A percentile compares a stretch with the other conserved stretches of the same genome.
Conservation (phyloP, 75 land plant genomes). For the Pinus taeda region DNA sequence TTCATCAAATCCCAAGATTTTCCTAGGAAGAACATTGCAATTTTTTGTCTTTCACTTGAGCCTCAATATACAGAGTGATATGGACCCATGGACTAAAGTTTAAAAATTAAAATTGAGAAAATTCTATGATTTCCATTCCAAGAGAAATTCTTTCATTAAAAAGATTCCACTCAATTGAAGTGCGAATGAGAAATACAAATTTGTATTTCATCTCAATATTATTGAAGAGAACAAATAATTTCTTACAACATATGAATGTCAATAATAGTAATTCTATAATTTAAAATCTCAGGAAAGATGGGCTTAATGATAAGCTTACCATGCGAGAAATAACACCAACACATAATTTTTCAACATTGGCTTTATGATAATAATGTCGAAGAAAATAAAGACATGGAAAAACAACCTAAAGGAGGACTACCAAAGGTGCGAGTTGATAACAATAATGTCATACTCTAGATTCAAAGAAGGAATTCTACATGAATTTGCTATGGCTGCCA, state of each 20-base stretch:
- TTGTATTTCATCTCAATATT: background rate
- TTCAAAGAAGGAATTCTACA: too few relatives aligned
- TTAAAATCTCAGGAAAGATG: background rate
- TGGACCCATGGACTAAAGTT: background rate
- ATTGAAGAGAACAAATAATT: constrained; percentile 8
- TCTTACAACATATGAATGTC: background rate
- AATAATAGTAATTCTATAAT: background rate
- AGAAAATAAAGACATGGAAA: background rate
- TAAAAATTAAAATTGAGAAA: too few relatives aligned
- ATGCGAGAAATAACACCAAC: background rate
- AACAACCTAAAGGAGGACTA: too few relatives aligned
- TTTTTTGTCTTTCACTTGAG: background rate
- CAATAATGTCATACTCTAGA: too few relatives aligned
- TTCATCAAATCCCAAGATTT: too few relatives aligned
- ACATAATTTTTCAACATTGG: background rate
- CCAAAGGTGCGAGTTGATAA: too few relatives aligned
- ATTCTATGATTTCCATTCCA: too few relatives aligned
- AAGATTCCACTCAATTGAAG: too few relatives aligned
- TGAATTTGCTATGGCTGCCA: too few relatives aligned
- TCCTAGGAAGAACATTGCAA: too few relatives aligned
- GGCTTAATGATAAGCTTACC: constrained; percentile 1
- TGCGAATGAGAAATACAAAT: background rate
- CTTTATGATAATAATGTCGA: constrained; percentile 4
- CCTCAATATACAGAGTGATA: background rate
- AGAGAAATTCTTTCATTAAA: too few relatives aligned